phyloP scores from a whole-genome alignment of 257 asterid species.

The Capsicum rhomboideum region DNA sequence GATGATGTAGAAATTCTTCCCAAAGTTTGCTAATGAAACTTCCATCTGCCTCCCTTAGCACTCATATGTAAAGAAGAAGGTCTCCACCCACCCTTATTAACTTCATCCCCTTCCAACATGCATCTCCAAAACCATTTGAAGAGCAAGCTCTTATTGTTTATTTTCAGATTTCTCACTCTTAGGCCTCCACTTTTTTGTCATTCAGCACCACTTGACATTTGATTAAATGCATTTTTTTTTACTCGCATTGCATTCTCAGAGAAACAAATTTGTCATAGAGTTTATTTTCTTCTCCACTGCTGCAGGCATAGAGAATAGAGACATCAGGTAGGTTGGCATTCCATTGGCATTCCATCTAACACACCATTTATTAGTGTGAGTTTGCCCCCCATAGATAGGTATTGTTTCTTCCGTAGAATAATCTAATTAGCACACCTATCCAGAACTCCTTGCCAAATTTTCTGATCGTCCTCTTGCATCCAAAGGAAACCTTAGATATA shows the following conservation, averaged over 20 bases:
- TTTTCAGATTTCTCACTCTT: neutral
- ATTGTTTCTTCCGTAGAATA: neutral
- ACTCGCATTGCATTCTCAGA: neutral
- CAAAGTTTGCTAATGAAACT: neutral
- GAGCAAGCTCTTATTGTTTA: neutral
- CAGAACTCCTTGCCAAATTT: too few species aligned
- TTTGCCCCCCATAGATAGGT: neutral
- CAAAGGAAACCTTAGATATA: too few species aligned
- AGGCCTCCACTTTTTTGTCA: neutral
- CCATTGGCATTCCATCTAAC: neutral
- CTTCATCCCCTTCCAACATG: neutral
- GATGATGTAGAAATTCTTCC: neutral
- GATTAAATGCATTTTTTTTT: too few species aligned
- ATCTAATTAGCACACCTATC: neutral
- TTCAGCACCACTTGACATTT: neutral
- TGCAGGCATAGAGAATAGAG: neutral
- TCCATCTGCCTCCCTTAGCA: neutral
- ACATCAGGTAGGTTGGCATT: neutral
- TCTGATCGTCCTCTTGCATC: too few species aligned
- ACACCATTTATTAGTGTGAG: neutral
- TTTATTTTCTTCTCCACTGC: neutral
- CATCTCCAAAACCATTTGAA: neutral
- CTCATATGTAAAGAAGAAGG: neutral
- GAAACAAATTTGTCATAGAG: neutral
- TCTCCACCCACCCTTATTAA: neutral